These are phyloP conservation scores for Phytomonas francai DNA, from an alignment of 208 protist species.

Conservation along the genomic window DNA sequence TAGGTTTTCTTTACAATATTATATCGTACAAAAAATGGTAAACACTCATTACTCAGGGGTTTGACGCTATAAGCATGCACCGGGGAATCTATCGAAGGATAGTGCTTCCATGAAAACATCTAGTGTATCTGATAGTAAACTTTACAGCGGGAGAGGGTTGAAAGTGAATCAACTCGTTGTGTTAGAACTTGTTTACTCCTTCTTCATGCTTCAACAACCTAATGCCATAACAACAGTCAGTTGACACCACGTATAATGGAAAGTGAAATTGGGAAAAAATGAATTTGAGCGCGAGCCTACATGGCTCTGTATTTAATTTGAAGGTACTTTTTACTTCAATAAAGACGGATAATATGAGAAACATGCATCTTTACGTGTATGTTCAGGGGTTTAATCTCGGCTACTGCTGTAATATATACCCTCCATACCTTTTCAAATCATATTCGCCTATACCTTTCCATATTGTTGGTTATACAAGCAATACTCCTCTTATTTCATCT, in stretches of 20 bases:
- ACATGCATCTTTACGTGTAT: background rate
- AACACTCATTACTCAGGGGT: too few species aligned
- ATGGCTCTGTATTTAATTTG: background rate
- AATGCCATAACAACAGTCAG: too few species aligned
- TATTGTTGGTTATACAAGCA: background rate
- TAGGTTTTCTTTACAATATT: too few species aligned
- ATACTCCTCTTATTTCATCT: background rate
- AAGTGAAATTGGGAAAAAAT: background rate
- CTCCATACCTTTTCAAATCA: background rate
- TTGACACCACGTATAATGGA: background rate
- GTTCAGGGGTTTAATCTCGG: background rate
- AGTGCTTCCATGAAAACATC: too few species aligned
- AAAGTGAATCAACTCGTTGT: too few species aligned
- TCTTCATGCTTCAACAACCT: too few species aligned
- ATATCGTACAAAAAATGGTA: too few species aligned
- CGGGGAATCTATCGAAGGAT: too few species aligned
- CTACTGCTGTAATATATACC: background rate
- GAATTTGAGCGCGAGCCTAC: background rate
- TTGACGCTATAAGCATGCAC: too few species aligned
- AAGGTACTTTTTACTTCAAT: background rate
- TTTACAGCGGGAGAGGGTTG: too few species aligned
- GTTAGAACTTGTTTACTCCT: too few species aligned
- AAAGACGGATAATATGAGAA: background rate
- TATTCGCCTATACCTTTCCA: background rate
- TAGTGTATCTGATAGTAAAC: too few species aligned